A percentile compares a stretch with the other conserved stretches of the same genome.
Conservation (phyloP, 1,284 basidiomycete species). For the Agroathelia rolfsii region DNA sequence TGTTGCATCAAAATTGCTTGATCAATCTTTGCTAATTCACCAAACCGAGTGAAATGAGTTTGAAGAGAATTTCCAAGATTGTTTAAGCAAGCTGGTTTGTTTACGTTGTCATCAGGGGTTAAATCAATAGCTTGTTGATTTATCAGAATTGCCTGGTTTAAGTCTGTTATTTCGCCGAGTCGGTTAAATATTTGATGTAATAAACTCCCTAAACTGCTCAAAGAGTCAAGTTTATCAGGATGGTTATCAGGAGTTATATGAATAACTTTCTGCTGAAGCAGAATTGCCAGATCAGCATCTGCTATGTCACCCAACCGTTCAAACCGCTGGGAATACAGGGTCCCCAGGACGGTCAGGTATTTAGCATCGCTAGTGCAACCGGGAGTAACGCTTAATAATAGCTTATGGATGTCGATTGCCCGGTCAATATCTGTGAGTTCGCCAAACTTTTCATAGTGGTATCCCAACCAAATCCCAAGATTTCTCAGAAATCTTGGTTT, state of each 20-base stretch:
- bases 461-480: constrained; percentile 5
- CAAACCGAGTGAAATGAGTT: constrained; percentile 8
- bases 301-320: constrained; percentile 3
- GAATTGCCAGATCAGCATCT: constrained; percentile 18
- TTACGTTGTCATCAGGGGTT: constrained; percentile 6
- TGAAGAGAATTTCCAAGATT: constrained; percentile 15
- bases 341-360: no score
- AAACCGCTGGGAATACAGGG: constrained; percentile 14
- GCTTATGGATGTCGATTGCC: no score
- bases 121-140: constrained; percentile 4
- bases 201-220: constrained; percentile 8
- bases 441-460: constrained; percentile 7
- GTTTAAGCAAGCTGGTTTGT: constrained; percentile 11
- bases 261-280: constrained; percentile 10
- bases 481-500: constrained; percentile 4
- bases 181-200: constrained; percentile 2
- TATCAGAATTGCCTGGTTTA: background rate
- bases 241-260: constrained; percentile 8
- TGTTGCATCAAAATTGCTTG: no score
- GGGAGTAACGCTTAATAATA: no score
- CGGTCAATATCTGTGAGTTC: constrained; percentile 8
- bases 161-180: background rate
- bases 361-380: no score
- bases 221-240: constrained; percentile 4
- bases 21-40: constrained; percentile 1